Percentiles rank a stretch among this genome's conserved stretches.
Conservation (phyloP, 2,329 filamentous ascomycete species). For the Penicillium sp. region DNA sequence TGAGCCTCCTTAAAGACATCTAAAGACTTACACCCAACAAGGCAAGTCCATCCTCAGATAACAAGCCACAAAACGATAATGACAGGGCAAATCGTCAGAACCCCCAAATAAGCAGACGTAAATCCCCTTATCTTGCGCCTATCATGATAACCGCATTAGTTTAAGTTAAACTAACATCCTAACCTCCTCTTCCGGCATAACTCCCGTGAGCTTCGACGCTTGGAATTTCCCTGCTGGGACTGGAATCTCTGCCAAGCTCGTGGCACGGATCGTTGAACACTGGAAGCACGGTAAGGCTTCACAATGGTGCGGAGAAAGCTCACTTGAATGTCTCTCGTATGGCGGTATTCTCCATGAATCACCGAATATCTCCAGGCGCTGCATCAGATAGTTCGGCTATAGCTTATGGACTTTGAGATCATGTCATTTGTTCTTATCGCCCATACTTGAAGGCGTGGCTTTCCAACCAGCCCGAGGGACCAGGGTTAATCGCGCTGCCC, state of each 20-base stretch:
- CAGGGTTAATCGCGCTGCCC: not conserved
- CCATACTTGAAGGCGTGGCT: not conserved
- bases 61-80: not conserved
- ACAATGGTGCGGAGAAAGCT: no score
- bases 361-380: no score
- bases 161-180: not conserved
- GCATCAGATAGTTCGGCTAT: not conserved
- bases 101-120: not conserved
- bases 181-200: not conserved
- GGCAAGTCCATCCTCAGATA: constrained; percentile 1
- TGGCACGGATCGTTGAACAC: constrained; percentile 9
- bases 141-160: constrained; percentile 2
- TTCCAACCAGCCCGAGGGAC: not conserved
- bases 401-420: not conserved
- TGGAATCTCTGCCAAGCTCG: constrained; percentile 20
- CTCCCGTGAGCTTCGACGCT: constrained; percentile 18
- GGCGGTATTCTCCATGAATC: no score
- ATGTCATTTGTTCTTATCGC: constrained; percentile 4
- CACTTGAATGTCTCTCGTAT: no score
- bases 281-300: not conserved
- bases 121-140: constrained; percentile 3
- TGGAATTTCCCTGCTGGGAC: constrained; percentile 28
- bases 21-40: not conserved
- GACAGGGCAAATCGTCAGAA: not conserved
- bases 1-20: no score